Conservation (phyloP, 2,329 filamentous ascomycete genomes). For the Claviceps digitariae region DNA sequence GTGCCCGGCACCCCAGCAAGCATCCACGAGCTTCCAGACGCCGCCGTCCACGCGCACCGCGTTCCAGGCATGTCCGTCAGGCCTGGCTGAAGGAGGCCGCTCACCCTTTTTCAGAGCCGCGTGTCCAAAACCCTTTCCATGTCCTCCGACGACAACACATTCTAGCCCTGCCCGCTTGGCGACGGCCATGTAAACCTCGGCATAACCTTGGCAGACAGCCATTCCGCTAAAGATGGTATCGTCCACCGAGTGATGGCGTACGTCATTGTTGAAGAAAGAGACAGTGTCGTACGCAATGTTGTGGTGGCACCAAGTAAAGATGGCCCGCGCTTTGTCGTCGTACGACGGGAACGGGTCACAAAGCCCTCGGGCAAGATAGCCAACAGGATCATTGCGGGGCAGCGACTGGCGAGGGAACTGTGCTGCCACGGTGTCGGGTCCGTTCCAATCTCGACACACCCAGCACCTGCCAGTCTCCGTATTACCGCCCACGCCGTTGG, state of each 20-base stretch:
- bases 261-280: conserved; percentile 60
- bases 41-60: conserved; percentile 77
- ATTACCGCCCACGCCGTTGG: neutral
- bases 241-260: conserved; percentile 54
- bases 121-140: conserved; percentile 80
- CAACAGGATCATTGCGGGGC: conserved; percentile 50
- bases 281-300: conserved; percentile 78
- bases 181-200: conserved; percentile 65
- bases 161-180: conserved; percentile 70
- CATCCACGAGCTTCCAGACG: conserved; percentile 81
- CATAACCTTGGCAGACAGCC: conserved; percentile 88
- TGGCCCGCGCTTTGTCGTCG: conserved; percentile 83
- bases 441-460: conserved; percentile 77
- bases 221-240: conserved; percentile 63
- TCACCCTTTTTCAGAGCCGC: conserved; percentile 47
- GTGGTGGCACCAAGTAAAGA: conserved; percentile 93
- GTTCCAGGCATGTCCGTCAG: conserved; percentile 77
- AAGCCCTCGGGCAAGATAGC: conserved; percentile 63
- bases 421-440: conserved; percentile 62
- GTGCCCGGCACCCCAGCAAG: conserved; percentile 84
- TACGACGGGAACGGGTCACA: conserved; percentile 65
- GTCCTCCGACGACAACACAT: conserved; percentile 58
- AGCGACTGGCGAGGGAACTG: conserved; percentile 61
- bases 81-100: conserved; percentile 47
- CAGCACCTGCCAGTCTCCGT: conserved; percentile 42